Conservation (phyloP, 148 eudicot species). For the Rhododendron griersonianum region DNA sequence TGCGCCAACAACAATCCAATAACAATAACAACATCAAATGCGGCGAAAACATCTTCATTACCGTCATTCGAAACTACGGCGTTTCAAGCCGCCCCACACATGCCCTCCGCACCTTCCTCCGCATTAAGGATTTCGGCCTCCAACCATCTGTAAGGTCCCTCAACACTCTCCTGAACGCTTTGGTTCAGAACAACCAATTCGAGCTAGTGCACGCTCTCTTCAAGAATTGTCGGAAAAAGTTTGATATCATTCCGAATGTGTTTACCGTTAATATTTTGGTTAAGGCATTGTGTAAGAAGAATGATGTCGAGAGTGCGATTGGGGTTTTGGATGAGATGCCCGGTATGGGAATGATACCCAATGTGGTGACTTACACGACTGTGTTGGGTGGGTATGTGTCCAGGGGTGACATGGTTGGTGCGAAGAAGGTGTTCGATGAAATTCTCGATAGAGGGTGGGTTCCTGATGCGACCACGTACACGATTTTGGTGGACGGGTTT, state of each 20-base stretch:
- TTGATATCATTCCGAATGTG: constrained; percentile 61
- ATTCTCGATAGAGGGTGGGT: constrained; percentile 75
- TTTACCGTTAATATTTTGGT: constrained; percentile 66
- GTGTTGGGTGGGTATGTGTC: constrained; percentile 60
- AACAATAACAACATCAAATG: constrained; percentile 25
- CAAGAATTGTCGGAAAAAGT: constrained; percentile 39
- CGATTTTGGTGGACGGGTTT: constrained; percentile 77
- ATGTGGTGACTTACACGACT: constrained; percentile 74
- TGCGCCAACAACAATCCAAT: constrained; percentile 24
- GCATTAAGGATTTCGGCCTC: constrained; percentile 49
- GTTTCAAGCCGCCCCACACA: constrained; percentile 52
- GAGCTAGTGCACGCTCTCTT: constrained; percentile 59
- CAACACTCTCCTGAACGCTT: constrained; percentile 61
- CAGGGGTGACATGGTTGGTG: constrained; percentile 57
- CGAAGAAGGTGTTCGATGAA: constrained; percentile 58
- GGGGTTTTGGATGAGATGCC: constrained; percentile 75
- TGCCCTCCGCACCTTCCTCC: constrained; percentile 50
- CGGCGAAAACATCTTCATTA: constrained; percentile 53
- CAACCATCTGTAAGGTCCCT: constrained; percentile 58
- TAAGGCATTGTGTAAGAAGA: constrained; percentile 62
- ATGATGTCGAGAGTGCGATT: constrained; percentile 56
- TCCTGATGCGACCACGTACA: constrained; percentile 80
- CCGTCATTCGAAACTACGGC: constrained; percentile 66
- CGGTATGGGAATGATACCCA: constrained; percentile 67
- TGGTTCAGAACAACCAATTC: constrained; percentile 58